A percentile compares a stretch with the other conserved stretches of the same genome.
Evolutionary conservation across 371 early-diverging fungal genomes (phyloP).

Genomic region (Syncephalis fuscata): DNA sequence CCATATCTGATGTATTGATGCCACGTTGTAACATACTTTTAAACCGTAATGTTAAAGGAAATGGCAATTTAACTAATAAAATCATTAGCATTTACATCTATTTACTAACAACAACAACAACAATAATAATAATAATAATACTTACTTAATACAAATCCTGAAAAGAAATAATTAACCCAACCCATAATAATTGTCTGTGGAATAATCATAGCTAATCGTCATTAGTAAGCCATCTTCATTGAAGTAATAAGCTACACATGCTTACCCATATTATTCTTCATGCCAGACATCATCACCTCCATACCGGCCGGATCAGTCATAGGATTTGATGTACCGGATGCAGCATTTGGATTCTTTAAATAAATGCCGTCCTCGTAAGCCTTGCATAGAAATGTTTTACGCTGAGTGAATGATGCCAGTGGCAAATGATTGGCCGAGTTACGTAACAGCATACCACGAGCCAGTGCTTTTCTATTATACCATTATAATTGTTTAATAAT

Average conservation of each 20-base stretch:
- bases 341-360: slow-evolving; percentile 52
- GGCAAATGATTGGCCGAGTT: slow-evolving; percentile 52
- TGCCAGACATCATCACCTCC: slow-evolving; percentile 92
- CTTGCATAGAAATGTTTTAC: slow-evolving; percentile 46
- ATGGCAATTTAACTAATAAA: slow-evolving; percentile 73
- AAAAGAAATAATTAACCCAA: slow-evolving; percentile 96
- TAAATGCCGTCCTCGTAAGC: slow-evolving; percentile 72
- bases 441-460: slow-evolving; percentile 52
- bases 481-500: not conserved
- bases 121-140: slow-evolving; percentile 1
- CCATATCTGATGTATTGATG: slow-evolving; percentile 91
- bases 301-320: slow-evolving; percentile 86
- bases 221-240: no score
- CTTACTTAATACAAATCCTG: slow-evolving; percentile 88
- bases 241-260: no score
- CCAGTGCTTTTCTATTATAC: slow-evolving; percentile 40
- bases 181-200: slow-evolving; percentile 97
- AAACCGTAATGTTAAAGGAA: slow-evolving; percentile 89
- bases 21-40: slow-evolving; percentile 95
- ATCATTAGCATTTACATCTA: not conserved
- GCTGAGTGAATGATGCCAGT: slow-evolving; percentile 43
- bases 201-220: slow-evolving; percentile 60
- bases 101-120: not conserved
- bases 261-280: slow-evolving; percentile 77
- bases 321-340: slow-evolving; percentile 51